phyloP scores from a whole-genome alignment of 441 rosid species.

The Gossypium gossypioides region DNA sequence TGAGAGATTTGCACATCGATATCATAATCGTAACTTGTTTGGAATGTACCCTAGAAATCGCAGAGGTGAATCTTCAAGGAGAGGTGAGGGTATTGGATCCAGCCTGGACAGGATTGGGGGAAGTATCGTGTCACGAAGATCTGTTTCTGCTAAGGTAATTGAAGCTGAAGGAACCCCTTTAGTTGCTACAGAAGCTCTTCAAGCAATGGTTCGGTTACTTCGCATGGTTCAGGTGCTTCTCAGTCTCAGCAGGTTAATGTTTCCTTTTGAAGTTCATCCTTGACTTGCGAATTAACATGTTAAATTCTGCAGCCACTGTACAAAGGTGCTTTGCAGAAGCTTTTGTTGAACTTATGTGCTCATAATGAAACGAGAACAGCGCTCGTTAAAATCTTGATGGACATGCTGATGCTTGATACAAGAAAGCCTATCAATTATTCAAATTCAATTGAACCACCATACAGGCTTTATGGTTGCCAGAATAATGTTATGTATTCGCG shows the following conservation, averaged over 20 bases:
- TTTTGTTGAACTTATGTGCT: slow-evolving; percentile 82
- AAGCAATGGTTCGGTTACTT: slow-evolving; percentile 80
- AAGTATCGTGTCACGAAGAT: slow-evolving; percentile 52
- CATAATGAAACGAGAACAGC: slow-evolving; percentile 78
- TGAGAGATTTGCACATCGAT: slow-evolving; percentile 89
- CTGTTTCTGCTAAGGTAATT: slow-evolving; percentile 52
- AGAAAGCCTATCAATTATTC: slow-evolving; percentile 39
- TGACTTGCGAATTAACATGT: slow-evolving; percentile 12
- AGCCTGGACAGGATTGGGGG: slow-evolving; percentile 59
- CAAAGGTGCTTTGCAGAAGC: slow-evolving; percentile 90
- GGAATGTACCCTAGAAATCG: slow-evolving; percentile 96
- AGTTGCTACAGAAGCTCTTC: slow-evolving; percentile 69
- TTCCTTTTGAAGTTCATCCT: neutral
- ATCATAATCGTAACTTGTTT: slow-evolving; percentile 71
- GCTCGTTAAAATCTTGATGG: slow-evolving; percentile 76
- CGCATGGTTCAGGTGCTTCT: slow-evolving; percentile 80
- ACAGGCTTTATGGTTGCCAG: slow-evolving; percentile 91
- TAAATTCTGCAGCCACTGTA: slow-evolving; percentile 64
- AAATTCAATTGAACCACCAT: slow-evolving; percentile 56
- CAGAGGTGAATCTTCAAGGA: slow-evolving; percentile 90
- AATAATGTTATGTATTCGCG: slow-evolving; percentile 91
- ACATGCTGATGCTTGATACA: slow-evolving; percentile 77
- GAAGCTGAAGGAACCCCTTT: slow-evolving; percentile 92
- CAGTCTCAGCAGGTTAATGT: neutral
- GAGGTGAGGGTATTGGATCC: slow-evolving; percentile 65